These are phyloP conservation scores for Lanmaoa rubissima DNA, from an alignment of 768 basidiomycete species.

Conservation along the genomic window DNA sequence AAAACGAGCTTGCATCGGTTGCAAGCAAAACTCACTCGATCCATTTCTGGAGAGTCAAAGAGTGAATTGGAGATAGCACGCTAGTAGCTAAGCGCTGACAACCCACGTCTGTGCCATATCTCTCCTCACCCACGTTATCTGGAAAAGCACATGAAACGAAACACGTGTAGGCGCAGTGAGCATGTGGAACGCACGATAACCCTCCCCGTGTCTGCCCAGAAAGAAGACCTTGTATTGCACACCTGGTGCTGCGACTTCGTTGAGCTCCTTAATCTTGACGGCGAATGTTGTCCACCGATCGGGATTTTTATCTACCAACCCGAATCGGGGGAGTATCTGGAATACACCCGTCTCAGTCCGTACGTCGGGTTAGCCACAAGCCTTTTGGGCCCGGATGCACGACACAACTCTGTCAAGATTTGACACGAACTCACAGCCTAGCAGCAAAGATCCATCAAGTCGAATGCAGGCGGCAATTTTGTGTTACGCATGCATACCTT, in stretches of 20 bases:
- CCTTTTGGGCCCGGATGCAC: background rate
- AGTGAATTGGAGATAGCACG: background rate
- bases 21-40: conserved; percentile 42
- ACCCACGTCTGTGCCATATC: conserved; percentile 50
- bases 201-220: conserved; percentile 65
- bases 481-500: background rate
- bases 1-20: background rate
- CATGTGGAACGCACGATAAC: conserved; percentile 19
- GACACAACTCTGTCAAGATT: background rate
- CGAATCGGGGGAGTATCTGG: conserved; percentile 32
- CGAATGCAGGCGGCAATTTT: background rate
- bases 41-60: conserved; percentile 42
- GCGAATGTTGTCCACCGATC: conserved; percentile 48
- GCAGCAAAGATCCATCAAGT: background rate
- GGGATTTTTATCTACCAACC: conserved; percentile 25
- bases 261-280: conserved; percentile 37
- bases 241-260: background rate
- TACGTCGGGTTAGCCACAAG: background rate
- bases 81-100: background rate
- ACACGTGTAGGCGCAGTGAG: background rate
- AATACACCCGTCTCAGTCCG: background rate
- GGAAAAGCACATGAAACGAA: too few species aligned
- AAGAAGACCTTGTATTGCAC: conserved; percentile 49
- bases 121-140: conserved; percentile 66
- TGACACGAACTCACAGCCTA: background rate